A percentile compares a stretch with the other conserved stretches of the same genome.
These are phyloP conservation scores for Acanthamoeba divionensis DNA, from an alignment of 208 protist species.

Conservation along the genomic window DNA sequence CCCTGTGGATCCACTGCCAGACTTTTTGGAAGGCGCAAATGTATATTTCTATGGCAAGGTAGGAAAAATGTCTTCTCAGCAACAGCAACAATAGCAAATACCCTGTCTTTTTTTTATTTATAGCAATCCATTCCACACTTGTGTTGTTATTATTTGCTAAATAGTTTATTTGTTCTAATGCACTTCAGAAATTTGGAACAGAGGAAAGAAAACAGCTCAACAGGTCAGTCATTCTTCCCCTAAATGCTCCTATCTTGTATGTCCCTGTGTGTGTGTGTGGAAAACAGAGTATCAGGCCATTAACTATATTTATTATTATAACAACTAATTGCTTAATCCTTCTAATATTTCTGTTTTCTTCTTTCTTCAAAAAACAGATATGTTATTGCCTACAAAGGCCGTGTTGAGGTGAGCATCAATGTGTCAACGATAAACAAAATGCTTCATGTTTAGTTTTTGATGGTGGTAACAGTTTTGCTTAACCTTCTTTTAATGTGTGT, in stretches of 20 bases:
- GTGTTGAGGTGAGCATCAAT: not conserved
- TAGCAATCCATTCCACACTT: not conserved
- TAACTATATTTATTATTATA: no score
- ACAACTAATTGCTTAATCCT: no score
- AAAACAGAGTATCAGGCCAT: no score
- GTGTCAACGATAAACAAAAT: not conserved
- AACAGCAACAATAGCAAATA: no score
- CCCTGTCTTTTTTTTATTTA: not conserved
- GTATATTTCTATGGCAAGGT: constrained; percentile 6
- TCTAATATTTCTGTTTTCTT: no score
- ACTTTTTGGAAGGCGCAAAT: not conserved
- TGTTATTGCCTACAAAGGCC: not conserved
- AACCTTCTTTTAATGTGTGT: not conserved
- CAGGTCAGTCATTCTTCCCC: no score
- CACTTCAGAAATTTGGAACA: no score
- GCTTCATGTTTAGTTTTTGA: not conserved
- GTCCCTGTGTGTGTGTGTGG: no score
- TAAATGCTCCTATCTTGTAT: no score
- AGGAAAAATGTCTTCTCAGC: no score
- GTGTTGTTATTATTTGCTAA: not conserved
- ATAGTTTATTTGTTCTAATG: not conserved
- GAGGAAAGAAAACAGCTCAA: no score
- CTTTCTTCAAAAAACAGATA: no score
- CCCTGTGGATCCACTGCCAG: not conserved
- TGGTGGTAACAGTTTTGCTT: not conserved